Percentiles rank a stretch among this genome's conserved stretches.
Conservation (phyloP, 179 eudicot genomes). For the Silene noctiflora region DNA sequence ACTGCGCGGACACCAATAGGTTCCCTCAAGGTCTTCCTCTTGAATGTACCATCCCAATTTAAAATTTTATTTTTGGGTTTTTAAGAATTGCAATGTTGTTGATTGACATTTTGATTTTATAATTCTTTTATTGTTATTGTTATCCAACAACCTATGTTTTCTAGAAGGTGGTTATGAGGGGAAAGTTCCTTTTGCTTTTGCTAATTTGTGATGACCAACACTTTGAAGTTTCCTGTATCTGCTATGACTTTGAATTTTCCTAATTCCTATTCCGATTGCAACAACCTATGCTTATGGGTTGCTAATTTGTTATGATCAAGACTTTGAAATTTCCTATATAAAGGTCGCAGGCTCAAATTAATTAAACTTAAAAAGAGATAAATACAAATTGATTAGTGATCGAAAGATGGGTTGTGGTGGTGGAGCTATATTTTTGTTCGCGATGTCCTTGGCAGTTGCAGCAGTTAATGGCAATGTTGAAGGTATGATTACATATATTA, state of each 20-base stretch:
- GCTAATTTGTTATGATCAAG: too few species aligned
- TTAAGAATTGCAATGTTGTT: too few species aligned
- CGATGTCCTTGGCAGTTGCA: conserved; percentile 21
- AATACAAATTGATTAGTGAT: not conserved
- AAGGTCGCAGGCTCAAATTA: too few species aligned
- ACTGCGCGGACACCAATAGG: too few species aligned
- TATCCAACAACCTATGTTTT: not conserved
- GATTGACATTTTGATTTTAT: too few species aligned
- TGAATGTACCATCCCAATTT: too few species aligned
- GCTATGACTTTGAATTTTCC: not conserved
- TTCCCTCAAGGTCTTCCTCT: too few species aligned
- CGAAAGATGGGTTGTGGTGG: conserved; percentile 4
- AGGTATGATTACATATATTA: conserved; percentile 9
- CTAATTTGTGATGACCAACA: not conserved
- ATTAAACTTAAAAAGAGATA: not conserved
- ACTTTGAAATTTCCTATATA: too few species aligned
- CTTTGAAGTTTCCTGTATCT: not conserved
- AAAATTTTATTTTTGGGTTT: too few species aligned
- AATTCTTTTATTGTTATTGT: too few species aligned
- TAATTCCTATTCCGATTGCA: not conserved
- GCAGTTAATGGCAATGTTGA: conserved; percentile 25
- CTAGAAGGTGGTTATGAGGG: not conserved
- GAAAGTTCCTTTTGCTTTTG: not conserved
- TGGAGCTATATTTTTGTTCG: conserved; percentile 2
- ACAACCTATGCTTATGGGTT: too few species aligned